Conservation (phyloP, 805 yeast species). For the Barnettozyma botsteinii region DNA sequence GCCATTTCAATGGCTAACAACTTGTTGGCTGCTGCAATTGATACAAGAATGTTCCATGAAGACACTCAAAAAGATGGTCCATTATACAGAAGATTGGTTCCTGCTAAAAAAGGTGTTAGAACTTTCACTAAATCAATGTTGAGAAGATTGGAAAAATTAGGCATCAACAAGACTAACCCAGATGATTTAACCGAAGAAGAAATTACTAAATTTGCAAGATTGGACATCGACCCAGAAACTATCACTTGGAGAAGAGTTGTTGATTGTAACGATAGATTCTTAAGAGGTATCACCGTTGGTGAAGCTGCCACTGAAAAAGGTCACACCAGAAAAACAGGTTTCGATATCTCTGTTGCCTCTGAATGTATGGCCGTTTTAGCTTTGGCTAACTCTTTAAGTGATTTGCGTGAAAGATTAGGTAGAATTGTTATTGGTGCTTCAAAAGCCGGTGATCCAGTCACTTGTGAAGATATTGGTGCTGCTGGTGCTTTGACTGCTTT, state of each 20-base stretch:
- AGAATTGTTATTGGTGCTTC: slow-evolving; percentile 84
- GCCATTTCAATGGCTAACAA: slow-evolving; percentile 81
- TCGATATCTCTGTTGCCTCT: slow-evolving; percentile 80
- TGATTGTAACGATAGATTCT: slow-evolving; percentile 76
- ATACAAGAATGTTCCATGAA: slow-evolving; percentile 83
- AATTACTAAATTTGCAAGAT: slow-evolving; percentile 54
- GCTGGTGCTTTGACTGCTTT: slow-evolving; percentile 95
- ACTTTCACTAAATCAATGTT: slow-evolving; percentile 63
- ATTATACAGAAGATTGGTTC: slow-evolving; percentile 69
- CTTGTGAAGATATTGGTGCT: slow-evolving; percentile 91
- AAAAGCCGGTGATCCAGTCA: slow-evolving; percentile 69
- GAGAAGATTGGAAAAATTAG: slow-evolving; percentile 60
- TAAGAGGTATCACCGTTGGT: slow-evolving; percentile 74
- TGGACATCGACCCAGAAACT: slow-evolving; percentile 72
- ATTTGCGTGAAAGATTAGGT: slow-evolving; percentile 85
- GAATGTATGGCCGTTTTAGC: slow-evolving; percentile 88
- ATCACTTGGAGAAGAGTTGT: slow-evolving; percentile 82
- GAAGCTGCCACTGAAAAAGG: slow-evolving; percentile 81
- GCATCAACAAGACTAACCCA: slow-evolving; percentile 65
- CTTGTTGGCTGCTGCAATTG: slow-evolving; percentile 78
- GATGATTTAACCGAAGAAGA: slow-evolving; percentile 69
- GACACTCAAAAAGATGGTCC: slow-evolving; percentile 67
- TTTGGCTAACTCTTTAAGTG: slow-evolving; percentile 66
- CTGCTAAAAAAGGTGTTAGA: slow-evolving; percentile 66
- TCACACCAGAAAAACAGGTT: slow-evolving; percentile 65